Conservation (phyloP, 2,329 filamentous ascomycete genomes). For the Diplodia mutila region DNA sequence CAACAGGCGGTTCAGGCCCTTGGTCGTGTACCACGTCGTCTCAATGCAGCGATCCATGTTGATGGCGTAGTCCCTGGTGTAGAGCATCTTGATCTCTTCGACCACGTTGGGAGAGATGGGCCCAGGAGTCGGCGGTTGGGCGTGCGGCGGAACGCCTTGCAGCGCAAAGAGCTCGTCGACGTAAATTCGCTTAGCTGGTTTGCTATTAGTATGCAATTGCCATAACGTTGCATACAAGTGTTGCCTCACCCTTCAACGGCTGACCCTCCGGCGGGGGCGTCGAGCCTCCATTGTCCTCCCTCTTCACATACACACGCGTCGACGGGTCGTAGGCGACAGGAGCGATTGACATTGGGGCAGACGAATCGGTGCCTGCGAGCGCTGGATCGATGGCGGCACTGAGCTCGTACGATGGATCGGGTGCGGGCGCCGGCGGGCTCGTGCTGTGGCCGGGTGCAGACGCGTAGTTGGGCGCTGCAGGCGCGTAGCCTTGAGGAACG, state of each 20-base stretch:
- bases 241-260: conserved; percentile 37
- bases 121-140: conserved; percentile 35
- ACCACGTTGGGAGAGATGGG: conserved; percentile 52
- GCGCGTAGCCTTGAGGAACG: conserved; percentile 49
- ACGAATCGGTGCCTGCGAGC: conserved; percentile 56
- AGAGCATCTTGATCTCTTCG: conserved; percentile 72
- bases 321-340: conserved; percentile 25
- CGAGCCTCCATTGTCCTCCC: conserved; percentile 28
- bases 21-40: conserved; percentile 75
- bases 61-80: conserved; percentile 74
- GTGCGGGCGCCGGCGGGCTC: conserved; percentile 41
- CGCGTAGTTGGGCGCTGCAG: conserved; percentile 46
- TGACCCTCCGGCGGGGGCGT: conserved; percentile 32
- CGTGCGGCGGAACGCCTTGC: conserved; percentile 61
- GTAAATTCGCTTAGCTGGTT: conserved; percentile 49
- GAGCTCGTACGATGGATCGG: conserved; percentile 53
- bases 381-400: conserved; percentile 69
- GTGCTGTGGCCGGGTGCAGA: conserved; percentile 32
- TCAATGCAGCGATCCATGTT: conserved; percentile 79
- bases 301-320: conserved; percentile 18
- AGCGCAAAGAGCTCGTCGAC: conserved; percentile 74
- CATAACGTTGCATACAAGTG: too few species aligned
- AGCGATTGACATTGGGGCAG: conserved; percentile 31
- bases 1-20: conserved; percentile 58
- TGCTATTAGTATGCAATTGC: neutral